Conservation (phyloP, 2,329 filamentous ascomycete genomes). For the Sporothrix sp. region DNA sequence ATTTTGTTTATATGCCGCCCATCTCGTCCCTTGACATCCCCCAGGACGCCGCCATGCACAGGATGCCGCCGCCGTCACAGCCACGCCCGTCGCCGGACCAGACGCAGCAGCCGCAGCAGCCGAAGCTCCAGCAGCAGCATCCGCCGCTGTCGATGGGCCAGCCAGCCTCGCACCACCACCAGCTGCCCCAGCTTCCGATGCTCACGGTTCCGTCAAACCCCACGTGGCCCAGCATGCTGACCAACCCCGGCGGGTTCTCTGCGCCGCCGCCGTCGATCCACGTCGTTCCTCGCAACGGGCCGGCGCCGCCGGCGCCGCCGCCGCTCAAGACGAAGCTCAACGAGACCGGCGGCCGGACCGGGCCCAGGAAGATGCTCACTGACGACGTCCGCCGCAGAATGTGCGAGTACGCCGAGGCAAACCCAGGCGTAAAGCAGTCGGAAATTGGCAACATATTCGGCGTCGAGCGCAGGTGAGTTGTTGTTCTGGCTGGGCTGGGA, state of each 20-base stretch:
- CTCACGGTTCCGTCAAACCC: constrained; percentile 59
- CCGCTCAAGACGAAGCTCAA: constrained; percentile 35
- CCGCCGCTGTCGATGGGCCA: constrained; percentile 21
- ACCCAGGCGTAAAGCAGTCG: constrained; percentile 85
- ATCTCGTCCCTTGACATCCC: constrained; percentile 35
- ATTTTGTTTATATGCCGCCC: constrained; percentile 48
- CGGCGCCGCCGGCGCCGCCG: constrained; percentile 33
- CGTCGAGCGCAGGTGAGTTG: constrained; percentile 81
- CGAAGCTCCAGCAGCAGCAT: constrained; percentile 3
- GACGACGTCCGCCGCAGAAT: constrained; percentile 84
- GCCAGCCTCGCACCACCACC: constrained; percentile 28
- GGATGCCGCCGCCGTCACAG: constrained; percentile 45
- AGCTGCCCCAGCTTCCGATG: constrained; percentile 50
- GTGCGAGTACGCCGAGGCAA: constrained; percentile 87
- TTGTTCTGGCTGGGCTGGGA: too few relatives aligned
- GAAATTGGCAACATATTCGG: constrained; percentile 94
- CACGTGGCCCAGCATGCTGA: constrained; percentile 74
- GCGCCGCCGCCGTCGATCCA: constrained; percentile 38
- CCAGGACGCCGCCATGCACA: constrained; percentile 39
- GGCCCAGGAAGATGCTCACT: constrained; percentile 77
- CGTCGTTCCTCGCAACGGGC: constrained; percentile 6
- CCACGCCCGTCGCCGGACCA: constrained; percentile 26
- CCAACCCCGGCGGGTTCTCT: constrained; percentile 57
- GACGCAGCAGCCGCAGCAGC: constrained; percentile 8
- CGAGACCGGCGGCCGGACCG: constrained; percentile 43